Percentiles rank a stretch among this genome's conserved stretches.
Conservation (phyloP, 2,329 filamentous ascomycete genomes). For the Colletotrichum horii region DNA sequence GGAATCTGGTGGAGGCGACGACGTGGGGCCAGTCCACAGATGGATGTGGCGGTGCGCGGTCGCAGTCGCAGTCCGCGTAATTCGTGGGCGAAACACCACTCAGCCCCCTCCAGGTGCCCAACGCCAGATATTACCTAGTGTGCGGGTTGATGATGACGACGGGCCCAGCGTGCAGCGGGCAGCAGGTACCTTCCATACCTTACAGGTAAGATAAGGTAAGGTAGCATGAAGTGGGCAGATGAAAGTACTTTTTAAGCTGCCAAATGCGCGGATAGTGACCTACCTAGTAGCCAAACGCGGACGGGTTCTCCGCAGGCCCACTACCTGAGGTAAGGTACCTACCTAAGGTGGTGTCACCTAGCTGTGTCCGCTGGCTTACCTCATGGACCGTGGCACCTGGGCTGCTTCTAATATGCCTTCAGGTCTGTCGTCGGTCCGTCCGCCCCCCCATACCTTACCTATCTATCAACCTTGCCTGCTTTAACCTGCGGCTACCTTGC, state of each 20-base stretch:
- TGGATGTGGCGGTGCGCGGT: not conserved
- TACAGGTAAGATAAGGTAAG: too few species aligned
- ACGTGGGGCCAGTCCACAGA: not conserved
- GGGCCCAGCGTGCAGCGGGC: not conserved
- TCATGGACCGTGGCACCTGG: not conserved
- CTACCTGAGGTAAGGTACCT: too few species aligned
- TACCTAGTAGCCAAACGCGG: too few species aligned
- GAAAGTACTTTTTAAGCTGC: too few species aligned
- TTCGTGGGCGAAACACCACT: slow-evolving; percentile 11
- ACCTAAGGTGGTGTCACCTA: too few species aligned
- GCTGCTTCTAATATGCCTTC: too few species aligned
- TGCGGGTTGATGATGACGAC: slow-evolving; percentile 10
- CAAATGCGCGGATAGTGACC: too few species aligned
- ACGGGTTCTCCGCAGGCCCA: too few species aligned
- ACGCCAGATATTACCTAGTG: not conserved
- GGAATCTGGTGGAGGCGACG: not conserved
- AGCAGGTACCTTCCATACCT: too few species aligned
- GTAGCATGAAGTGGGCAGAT: too few species aligned
- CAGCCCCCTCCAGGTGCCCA: not conserved
- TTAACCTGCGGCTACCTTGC: not conserved
- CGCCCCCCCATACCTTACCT: not conserved
- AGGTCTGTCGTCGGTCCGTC: not conserved
- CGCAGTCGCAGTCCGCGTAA: slow-evolving; percentile 4
- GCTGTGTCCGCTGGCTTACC: not conserved
- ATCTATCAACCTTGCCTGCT: not conserved